Evolutionary conservation across 805 yeast species (phyloP), one percentile per base, ranked within the genome.

Genomic region (Komagataella pseudopastoris): DNA sequence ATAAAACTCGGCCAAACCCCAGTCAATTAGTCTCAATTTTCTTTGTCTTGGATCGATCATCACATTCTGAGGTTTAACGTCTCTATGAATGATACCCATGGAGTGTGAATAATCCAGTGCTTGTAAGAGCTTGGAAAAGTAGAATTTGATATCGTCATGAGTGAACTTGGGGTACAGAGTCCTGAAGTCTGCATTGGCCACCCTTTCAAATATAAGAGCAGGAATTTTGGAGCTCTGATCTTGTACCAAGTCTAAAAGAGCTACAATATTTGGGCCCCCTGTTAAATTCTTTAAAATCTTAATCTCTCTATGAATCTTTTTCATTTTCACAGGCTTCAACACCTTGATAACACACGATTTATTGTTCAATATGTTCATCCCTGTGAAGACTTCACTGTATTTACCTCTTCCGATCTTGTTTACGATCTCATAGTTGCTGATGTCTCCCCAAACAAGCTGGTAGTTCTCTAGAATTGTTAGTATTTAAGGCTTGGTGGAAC

Each of bases 1-100:
- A 62, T 89, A 89, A 63, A 88, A 89, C 65, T 90, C 97, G 6
- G 97, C 96, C 50, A 90, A 70, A 6, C 97, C 97, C 96, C 96
- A 90, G 67, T 90, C 97, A 51, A 90, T 89, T 56, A 89, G 75
- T 56, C 96, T 77, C 58, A 90, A 69, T 60, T 77, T 80, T 65
- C 70, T 80, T 55, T 74, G 76, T 54, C 75, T 70, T 51, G 87
- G 96, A 65, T 90, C 96, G 58, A 90, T 90, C 96, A 90, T 90
- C 56, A 90, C 86, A 66, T 90, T 90, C 61, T 90, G 96, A 8
- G 97, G 97, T 66, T 90, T 90, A 52, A 90, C 96, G 67, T 90
- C 97, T 63, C 97, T 75, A 63, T 90, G 97, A 81, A 90, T 89
- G 54, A 90, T 88, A 20, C 97, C 97, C 88, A 85, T 85, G 10